A percentile compares a stretch with the other conserved stretches of the same genome.
Evolutionary conservation across 2,329 filamentous ascomycete genomes (phyloP).

Genomic region (Microsporum ferrugineum): DNA sequence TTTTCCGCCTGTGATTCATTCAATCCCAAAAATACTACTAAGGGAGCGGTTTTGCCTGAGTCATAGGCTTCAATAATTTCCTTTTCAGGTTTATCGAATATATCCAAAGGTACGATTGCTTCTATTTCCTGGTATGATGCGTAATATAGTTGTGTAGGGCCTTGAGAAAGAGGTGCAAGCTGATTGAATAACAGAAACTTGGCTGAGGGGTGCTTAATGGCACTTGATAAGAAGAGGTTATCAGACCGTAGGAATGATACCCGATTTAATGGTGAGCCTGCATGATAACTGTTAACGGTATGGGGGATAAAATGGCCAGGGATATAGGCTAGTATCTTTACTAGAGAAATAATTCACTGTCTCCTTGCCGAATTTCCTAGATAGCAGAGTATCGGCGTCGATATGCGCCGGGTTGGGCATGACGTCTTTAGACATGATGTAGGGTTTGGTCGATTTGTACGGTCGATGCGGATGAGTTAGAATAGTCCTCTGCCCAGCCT

Average conservation of each 20-base stretch:
- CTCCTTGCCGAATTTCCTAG: slow-evolving; percentile 39
- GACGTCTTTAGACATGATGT: slow-evolving; percentile 1
- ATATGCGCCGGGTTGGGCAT: slow-evolving; percentile 48
- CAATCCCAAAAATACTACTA: slow-evolving; percentile 75
- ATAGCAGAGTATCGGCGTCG: slow-evolving; percentile 46
- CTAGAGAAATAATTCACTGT: slow-evolving; percentile 42
- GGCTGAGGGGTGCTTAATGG: slow-evolving; percentile 37
- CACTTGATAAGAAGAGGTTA: slow-evolving; percentile 37
- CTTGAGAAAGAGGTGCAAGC: slow-evolving; percentile 59
- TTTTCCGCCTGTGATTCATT: slow-evolving; percentile 50
- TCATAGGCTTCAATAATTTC: slow-evolving; percentile 63
- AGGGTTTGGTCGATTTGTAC: not conserved
- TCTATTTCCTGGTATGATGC: slow-evolving; percentile 58
- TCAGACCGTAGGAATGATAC: slow-evolving; percentile 40
- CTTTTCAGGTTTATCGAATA: slow-evolving; percentile 60
- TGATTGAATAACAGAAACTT: slow-evolving; percentile 68
- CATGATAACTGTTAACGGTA: not conserved
- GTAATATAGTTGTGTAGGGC: slow-evolving; percentile 53
- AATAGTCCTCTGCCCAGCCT: not conserved
- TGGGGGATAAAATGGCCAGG: not conserved
- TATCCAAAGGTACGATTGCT: slow-evolving; percentile 57
- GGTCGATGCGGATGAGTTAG: not conserved
- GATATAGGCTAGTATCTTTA: slow-evolving; percentile 20
- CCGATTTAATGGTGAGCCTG: slow-evolving; percentile 41
- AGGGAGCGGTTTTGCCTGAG: slow-evolving; percentile 54